Evolutionary conservation across 2,329 filamentous ascomycete genomes (phyloP).

Genomic region (Neofusicoccum parvum): DNA sequence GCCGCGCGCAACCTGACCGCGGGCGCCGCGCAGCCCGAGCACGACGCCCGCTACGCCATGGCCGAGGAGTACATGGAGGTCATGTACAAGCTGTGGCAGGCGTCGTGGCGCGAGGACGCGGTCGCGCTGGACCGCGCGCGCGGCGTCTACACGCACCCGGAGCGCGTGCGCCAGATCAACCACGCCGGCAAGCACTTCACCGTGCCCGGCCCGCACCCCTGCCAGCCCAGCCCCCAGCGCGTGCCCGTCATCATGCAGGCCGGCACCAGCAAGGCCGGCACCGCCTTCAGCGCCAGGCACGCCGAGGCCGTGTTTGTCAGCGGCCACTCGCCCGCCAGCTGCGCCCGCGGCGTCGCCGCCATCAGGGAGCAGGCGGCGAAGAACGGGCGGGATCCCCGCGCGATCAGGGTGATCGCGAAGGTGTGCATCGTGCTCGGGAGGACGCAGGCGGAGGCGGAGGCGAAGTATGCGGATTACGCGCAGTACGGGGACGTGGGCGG

Average conservation of each 20-base stretch:
- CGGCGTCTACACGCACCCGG: slow-evolving; percentile 62
- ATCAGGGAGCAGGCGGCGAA: slow-evolving; percentile 59
- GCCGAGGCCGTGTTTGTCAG: slow-evolving; percentile 73
- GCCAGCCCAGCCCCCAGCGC: slow-evolving; percentile 66
- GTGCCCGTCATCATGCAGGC: slow-evolving; percentile 72
- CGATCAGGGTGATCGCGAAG: slow-evolving; percentile 69
- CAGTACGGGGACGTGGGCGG: slow-evolving; percentile 67
- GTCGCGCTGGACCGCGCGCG: slow-evolving; percentile 61
- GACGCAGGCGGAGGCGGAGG: slow-evolving; percentile 67
- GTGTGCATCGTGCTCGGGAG: slow-evolving; percentile 66
- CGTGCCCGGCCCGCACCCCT: slow-evolving; percentile 67
- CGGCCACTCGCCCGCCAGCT: slow-evolving; percentile 63
- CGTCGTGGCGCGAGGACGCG: slow-evolving; percentile 68
- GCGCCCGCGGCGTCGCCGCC: slow-evolving; percentile 64
- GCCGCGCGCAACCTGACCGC: slow-evolving; percentile 64
- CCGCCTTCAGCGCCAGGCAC: slow-evolving; percentile 68
- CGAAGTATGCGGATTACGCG: slow-evolving; percentile 64
- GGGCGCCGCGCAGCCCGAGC: slow-evolving; percentile 58
- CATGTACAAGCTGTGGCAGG: slow-evolving; percentile 68
- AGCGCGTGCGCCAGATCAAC: slow-evolving; percentile 65
- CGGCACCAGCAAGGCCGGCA: slow-evolving; percentile 67
- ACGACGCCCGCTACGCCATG: slow-evolving; percentile 67
- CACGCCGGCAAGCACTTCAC: slow-evolving; percentile 66
- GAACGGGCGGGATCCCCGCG: slow-evolving; percentile 58
- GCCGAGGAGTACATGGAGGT: slow-evolving; percentile 67